These are phyloP conservation scores for Aaosphaeria pasadenensis DNA, from an alignment of 2,329 filamentous ascomycete species.

Conservation along the genomic window DNA sequence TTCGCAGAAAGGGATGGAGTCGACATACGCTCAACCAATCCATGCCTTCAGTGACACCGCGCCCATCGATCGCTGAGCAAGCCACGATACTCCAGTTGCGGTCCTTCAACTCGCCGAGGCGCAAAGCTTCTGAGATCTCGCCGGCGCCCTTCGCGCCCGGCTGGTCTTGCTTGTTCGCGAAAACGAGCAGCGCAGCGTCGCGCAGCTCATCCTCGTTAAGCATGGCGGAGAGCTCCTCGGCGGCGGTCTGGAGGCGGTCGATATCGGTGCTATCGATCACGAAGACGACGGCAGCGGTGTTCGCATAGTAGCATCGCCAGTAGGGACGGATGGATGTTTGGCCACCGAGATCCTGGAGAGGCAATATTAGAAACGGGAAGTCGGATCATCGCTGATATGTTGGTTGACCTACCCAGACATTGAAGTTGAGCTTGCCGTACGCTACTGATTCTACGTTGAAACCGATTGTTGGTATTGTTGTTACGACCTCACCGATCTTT, in stretches of 20 bases:
- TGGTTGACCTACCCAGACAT: constrained; percentile 76
- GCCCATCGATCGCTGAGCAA: constrained; percentile 92
- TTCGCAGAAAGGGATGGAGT: too few relatives aligned
- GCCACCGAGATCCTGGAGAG: constrained; percentile 75
- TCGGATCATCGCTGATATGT: background rate
- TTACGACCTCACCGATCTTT: constrained; percentile 96
- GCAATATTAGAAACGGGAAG: constrained; percentile 1
- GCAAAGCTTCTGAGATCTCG: constrained; percentile 92
- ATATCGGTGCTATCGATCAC: constrained; percentile 98
- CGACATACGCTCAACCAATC: constrained; percentile 87
- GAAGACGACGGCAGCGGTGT: constrained; percentile 97
- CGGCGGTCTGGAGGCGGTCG: constrained; percentile 85
- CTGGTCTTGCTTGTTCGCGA: constrained; percentile 99
- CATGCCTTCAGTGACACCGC: constrained; percentile 95
- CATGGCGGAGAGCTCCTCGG: constrained; percentile 92
- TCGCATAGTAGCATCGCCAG: constrained; percentile 99
- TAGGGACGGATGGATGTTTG: constrained; percentile 99
- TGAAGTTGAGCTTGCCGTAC: constrained; percentile 98
- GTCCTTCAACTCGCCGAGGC: constrained; percentile 86
- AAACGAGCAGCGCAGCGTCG: constrained; percentile 88
- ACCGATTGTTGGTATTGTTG: constrained; percentile 97
- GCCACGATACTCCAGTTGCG: constrained; percentile 99
- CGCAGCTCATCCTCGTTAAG: constrained; percentile 94
- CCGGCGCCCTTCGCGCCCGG: constrained; percentile 94
- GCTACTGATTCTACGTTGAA: constrained; percentile 99